A percentile compares a stretch with the other conserved stretches of the same genome.
Conservation (phyloP, 2,329 filamentous ascomycete species). For the Aspergillus terreus region DNA sequence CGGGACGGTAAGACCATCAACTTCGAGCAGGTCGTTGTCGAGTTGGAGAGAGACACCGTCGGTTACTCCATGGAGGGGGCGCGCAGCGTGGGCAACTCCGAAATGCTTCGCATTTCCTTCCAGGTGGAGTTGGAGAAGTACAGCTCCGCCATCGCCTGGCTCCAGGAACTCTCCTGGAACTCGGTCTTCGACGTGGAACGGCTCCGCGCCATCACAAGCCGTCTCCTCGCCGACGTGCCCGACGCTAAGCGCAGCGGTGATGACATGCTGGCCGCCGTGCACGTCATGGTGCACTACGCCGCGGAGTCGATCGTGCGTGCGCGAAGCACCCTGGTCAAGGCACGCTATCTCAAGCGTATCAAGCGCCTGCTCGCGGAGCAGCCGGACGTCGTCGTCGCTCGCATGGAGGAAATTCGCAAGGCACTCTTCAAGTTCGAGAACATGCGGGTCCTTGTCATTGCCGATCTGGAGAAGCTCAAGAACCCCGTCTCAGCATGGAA, state of each 20-base stretch:
- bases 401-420: conserved; percentile 72
- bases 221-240: conserved; percentile 86
- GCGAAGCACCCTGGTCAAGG: conserved; percentile 78
- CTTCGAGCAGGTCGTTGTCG: conserved; percentile 89
- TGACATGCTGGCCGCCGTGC: conserved; percentile 57
- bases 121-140: conserved; percentile 89
- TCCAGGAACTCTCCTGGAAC: conserved; percentile 81
- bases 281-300: conserved; percentile 77
- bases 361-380: conserved; percentile 75
- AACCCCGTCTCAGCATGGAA: conserved; percentile 80
- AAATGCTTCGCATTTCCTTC: conserved; percentile 77
- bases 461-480: conserved; percentile 69
- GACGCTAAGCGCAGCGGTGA: conserved; percentile 82
- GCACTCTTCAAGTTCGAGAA: conserved; percentile 80
- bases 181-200: conserved; percentile 77
- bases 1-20: conserved; percentile 71
- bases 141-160: conserved; percentile 73
- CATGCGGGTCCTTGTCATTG: conserved; percentile 78
- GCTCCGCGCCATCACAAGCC: conserved; percentile 63
- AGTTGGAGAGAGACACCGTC: conserved; percentile 87
- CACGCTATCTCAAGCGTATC: conserved; percentile 79
- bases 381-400: conserved; percentile 68
- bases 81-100: conserved; percentile 67
- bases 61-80: conserved; percentile 72
- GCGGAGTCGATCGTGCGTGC: conserved; percentile 72